Conservation (phyloP, 1,284 basidiomycete genomes). For the Neonothopanus nambi region DNA sequence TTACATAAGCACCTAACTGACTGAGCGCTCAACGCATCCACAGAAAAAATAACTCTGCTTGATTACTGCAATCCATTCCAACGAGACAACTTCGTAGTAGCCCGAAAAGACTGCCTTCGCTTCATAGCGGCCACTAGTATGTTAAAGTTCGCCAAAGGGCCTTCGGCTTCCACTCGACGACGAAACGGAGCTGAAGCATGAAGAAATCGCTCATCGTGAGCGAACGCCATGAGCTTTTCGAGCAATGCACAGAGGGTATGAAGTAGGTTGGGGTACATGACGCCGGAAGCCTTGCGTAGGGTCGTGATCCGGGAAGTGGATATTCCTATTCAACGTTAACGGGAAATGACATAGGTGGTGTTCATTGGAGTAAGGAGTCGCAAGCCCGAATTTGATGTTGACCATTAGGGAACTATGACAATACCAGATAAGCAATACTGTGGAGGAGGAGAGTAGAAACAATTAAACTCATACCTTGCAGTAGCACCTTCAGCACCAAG, state of each 20-base stretch:
- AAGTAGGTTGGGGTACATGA: slow-evolving; percentile 62
- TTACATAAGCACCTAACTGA: no score
- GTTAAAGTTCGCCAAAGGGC: no score
- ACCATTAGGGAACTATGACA: slow-evolving; percentile 43
- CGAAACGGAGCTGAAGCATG: slow-evolving; percentile 97
- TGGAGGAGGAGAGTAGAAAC: no score
- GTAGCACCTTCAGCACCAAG: no score
- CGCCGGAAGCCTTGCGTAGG: slow-evolving; percentile 51
- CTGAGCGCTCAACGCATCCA: no score
- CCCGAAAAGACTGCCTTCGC: no score
- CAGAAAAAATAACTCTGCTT: no score
- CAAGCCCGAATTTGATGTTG: slow-evolving; percentile 69
- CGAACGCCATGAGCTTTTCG: slow-evolving; percentile 92
- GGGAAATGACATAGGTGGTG: slow-evolving; percentile 79
- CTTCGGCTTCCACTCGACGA: slow-evolving; percentile 82
- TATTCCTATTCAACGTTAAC: slow-evolving; percentile 91
- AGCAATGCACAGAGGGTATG: slow-evolving; percentile 93
- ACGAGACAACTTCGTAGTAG: no score
- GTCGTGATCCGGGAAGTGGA: slow-evolving; percentile 74
- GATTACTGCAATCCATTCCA: no score
- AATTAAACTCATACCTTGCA: no score
- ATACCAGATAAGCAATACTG: no score
- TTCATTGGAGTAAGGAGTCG: slow-evolving; percentile 68
- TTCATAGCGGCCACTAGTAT: no score
- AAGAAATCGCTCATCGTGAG: slow-evolving; percentile 92